phyloP scores from a whole-genome alignment of 345 rosid species.

The Eucalyptus caleyi region DNA sequence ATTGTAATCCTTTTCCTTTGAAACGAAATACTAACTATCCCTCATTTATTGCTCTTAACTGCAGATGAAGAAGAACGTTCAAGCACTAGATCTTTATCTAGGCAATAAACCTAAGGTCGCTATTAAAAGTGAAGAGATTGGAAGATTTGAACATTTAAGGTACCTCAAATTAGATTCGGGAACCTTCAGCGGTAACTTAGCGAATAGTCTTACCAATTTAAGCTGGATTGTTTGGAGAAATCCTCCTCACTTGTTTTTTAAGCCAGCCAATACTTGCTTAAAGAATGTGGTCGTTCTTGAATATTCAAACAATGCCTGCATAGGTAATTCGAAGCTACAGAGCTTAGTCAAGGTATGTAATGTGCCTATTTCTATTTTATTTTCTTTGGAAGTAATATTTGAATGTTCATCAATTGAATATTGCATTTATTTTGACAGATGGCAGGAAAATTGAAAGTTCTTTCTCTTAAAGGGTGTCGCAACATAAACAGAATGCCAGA shows the following conservation, averaged over 20 bases:
- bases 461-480: accelerated
- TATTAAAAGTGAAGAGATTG: neutral
- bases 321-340: neutral
- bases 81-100: neutral
- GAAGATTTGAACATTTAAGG: neutral
- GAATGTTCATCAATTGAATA: neutral
- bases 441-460: neutral
- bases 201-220: neutral
- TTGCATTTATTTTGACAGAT: neutral
- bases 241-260: neutral
- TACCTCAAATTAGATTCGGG: neutral
- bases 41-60: neutral
- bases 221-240: neutral
- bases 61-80: neutral
- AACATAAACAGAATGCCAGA: neutral
- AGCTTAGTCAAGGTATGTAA: neutral
- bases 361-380: neutral
- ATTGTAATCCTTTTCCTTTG: neutral
- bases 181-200: neutral
- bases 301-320: accelerated
- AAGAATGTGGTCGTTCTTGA: neutral
- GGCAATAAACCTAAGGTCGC: too few relatives aligned
- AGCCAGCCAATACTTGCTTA: neutral
- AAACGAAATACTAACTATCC: neutral
- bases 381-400: neutral